Evolutionary conservation across 257 asterid species (phyloP), one percentile per base, ranked within the genome.

Genomic region (Gynochthodes officinalis): DNA sequence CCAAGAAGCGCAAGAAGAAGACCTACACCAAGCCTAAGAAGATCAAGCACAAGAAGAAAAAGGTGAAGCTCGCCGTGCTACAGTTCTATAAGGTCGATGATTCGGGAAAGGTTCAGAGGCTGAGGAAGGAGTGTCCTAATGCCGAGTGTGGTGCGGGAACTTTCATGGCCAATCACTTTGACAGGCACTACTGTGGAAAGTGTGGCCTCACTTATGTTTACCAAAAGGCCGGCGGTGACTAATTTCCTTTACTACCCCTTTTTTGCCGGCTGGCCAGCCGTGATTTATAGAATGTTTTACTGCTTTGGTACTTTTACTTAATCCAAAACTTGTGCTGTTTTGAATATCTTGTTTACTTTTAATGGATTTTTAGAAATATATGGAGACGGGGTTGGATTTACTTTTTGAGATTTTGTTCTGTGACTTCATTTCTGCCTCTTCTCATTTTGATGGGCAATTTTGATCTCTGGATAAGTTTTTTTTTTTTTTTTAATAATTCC

Each of bases 171-270:
- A 81, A 81, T 70, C 85, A 81, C 39, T 81, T 81, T 35, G 82
- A 81, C 23, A 66, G 85, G 77, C 85, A 81, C 75, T 77, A 77
- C 14, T 81, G 85, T 33, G 85, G 82, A 48, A 81, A 81, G 74
- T 77, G 82, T 39, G 85, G 85, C 1, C 85, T 81, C 43, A 81
- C 85, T 64, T 81, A 81, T 77, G 85, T 81, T 68, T 81, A 81
- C 78, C 82, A 81, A 80, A 81, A 77, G 78, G 85, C 80, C 35
- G 85, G 82, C 53, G 85, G 82, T 35, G 80, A 79, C 48, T 42
- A 42, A 2, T 42, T 42, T 42, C 13, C 48, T n/a, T n/a, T n/a
- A n/a, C n/a, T n/a, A n/a, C n/a, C n/a, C n/a, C n/a, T n/a, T n/a
- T n/a, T n/a, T n/a, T n/a, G n/a, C n/a, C n/a, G n/a, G n/a, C n/a